A percentile compares a stretch with the other conserved stretches of the same genome.
Conservation (phyloP, 148 eudicot genomes). For the Vaccinium darrowii region DNA sequence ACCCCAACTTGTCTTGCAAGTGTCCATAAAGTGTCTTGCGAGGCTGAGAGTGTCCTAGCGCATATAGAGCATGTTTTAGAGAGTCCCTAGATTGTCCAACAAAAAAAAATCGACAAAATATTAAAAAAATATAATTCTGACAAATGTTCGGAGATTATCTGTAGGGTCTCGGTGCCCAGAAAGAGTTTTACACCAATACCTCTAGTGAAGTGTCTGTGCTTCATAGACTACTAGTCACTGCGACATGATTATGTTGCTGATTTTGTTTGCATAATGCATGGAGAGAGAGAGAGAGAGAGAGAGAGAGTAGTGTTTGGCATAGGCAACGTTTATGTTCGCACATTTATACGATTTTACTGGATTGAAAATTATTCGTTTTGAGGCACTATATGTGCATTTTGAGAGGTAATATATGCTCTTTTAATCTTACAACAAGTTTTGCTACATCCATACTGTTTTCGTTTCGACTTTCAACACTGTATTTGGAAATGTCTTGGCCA, state of each 20-base stretch:
- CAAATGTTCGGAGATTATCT: neutral
- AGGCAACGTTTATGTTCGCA: neutral
- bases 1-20: neutral
- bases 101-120: neutral
- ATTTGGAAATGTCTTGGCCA: neutral
- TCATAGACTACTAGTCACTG: neutral
- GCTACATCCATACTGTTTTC: neutral
- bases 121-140: neutral
- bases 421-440: neutral
- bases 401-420: neutral
- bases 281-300: neutral
- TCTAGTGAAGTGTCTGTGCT: neutral
- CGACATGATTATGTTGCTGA: neutral
- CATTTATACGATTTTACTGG: neutral
- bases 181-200: neutral
- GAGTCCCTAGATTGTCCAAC: neutral
- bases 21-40: neutral
- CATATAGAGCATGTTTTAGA: neutral
- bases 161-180: neutral
- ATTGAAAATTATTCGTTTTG: neutral
- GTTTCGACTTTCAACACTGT: neutral
- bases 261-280: neutral
- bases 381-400: neutral
- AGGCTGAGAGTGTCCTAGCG: neutral
- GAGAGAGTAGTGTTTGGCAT: neutral